Evolutionary conservation across 805 yeast species (phyloP), one percentile per base, ranked within the genome.

Genomic region (Kazachstania africana): DNA sequence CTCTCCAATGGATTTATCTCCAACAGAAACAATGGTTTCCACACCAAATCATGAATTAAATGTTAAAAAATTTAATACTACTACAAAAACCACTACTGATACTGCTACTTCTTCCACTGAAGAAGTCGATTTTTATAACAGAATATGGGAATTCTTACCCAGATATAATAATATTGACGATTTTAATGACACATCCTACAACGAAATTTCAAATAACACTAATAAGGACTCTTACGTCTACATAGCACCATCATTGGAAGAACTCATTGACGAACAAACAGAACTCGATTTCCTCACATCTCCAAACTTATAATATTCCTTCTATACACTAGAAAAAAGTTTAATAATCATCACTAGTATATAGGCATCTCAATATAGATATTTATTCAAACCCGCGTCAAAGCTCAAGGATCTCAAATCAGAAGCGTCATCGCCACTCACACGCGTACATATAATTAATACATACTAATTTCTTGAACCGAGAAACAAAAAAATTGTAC

Each of bases 261-360:
- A 52, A 26, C 33, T 53, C 23, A 50, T 53, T 48, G 56, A 50
- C 14, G 57, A 53, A 22, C 54, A 48, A 33, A 52, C n/a, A n/a
- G n/a, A n/a, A n/a, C n/a, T n/a, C n/a, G n/a, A n/a, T n/a, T n/a
- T n/a, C n/a, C n/a, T n/a, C n/a, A n/a, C n/a, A n/a, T n/a, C n/a
- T n/a, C n/a, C n/a, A n/a, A n/a, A n/a, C n/a, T n/a, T n/a, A n/a
- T n/a, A n/a, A n/a, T n/a, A n/a, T n/a, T n/a, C n/a, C n/a, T n/a
- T n/a, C n/a, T n/a, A n/a, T n/a, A n/a, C n/a, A n/a, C n/a, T n/a
- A n/a, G n/a, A n/a, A n/a, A n/a, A n/a, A n/a, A n/a, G n/a, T n/a
- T n/a, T n/a, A n/a, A n/a, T n/a, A n/a, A n/a, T n/a, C n/a, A n/a
- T n/a, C n/a, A n/a, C n/a, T n/a, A n/a, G n/a, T n/a, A n/a, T n/a